Evolutionary conservation across 2,329 filamentous ascomycete genomes (phyloP).

Genomic region (Verticillium zaregamsianum): DNA sequence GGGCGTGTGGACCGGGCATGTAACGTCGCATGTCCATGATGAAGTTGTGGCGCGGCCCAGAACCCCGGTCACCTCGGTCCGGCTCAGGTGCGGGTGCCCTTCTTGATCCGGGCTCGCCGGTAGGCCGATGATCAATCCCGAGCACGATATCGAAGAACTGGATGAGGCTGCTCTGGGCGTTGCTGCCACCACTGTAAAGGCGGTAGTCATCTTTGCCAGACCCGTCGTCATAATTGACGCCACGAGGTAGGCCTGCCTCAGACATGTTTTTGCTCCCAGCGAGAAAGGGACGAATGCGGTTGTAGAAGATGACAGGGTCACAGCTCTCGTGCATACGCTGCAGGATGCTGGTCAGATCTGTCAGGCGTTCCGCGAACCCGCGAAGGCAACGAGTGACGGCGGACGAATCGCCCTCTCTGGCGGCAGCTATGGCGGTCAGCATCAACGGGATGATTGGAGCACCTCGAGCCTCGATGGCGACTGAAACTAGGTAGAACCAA

Average conservation of each 20-base stretch:
- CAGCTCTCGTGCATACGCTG: conserved; percentile 93
- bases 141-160: conserved; percentile 96
- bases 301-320: conserved; percentile 91
- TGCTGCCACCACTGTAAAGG: conserved; percentile 90
- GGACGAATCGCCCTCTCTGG: conserved; percentile 62
- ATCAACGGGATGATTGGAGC: conserved; percentile 84
- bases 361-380: conserved; percentile 79
- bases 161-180: conserved; percentile 93
- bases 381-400: conserved; percentile 74
- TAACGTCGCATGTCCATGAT: conserved; percentile 95
- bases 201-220: conserved; percentile 64
- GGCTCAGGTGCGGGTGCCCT: conserved; percentile 43
- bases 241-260: conserved; percentile 83
- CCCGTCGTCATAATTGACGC: conserved; percentile 83
- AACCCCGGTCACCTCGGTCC: conserved; percentile 38
- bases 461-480: conserved; percentile 90
- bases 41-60: conserved; percentile 67
- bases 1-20: conserved; percentile 90
- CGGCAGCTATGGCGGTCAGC: conserved; percentile 81
- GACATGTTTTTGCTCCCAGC: conserved; percentile 98
- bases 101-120: conserved; percentile 58
- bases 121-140: conserved; percentile 85
- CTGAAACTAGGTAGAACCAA: conserved; percentile 96
- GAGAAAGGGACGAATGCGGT: conserved; percentile 92
- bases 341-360: conserved; percentile 75